phyloP scores from a whole-genome alignment of 75 land plant genomes.

The Cunninghamia lanceolata region DNA sequence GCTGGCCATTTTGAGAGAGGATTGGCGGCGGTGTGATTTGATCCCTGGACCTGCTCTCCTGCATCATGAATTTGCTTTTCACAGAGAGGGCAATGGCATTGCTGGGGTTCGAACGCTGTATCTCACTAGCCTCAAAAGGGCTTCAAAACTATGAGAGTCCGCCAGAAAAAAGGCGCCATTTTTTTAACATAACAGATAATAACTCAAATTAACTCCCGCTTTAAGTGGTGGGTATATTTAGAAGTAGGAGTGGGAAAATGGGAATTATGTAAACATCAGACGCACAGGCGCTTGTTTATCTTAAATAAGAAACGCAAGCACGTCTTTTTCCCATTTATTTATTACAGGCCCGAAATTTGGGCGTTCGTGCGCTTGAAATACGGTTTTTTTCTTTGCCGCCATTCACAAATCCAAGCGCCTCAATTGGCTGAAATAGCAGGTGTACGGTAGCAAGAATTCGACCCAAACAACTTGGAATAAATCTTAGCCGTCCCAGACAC shows the following conservation, averaged over 20 bases:
- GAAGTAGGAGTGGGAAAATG: not conserved
- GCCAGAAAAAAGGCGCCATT: constrained; percentile 8
- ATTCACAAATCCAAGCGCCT: not conserved
- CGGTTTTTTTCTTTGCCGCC: not conserved
- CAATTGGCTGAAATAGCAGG: too few relatives aligned
- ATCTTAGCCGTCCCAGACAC: too few relatives aligned
- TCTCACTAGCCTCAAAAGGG: not conserved
- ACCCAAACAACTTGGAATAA: too few relatives aligned
- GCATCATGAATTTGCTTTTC: not conserved
- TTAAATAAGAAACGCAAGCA: not conserved
- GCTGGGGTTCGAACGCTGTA: not conserved
- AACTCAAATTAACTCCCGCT: constrained; percentile 10
- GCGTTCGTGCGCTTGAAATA: not conserved
- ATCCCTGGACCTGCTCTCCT: not conserved
- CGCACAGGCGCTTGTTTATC: not conserved
- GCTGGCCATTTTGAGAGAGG: not conserved
- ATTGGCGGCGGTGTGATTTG: not conserved
- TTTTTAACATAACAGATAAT: not conserved
- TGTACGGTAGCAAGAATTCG: too few relatives aligned
- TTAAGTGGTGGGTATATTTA: not conserved
- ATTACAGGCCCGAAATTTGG: not conserved
- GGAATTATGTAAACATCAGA: too few relatives aligned
- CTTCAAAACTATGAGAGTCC: not conserved
- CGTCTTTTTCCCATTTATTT: not conserved
- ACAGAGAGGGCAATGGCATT: not conserved